phyloP scores from a whole-genome alignment of 164 flowering plant species.

The Vitis vinifera region ASM3070453v1 NC_081822.1:4703001-4703500 shows the following conservation, averaged over 20 bases:
- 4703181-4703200: not conserved
- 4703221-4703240: not conserved
- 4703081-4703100: too few relatives aligned
- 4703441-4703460: slow-evolving; percentile 61
- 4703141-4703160: not conserved
- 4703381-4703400: slow-evolving; percentile 71
- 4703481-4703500: slow-evolving; percentile 71
- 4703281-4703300: not conserved
- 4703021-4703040: too few relatives aligned
- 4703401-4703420: slow-evolving; percentile 29
- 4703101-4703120: too few relatives aligned
- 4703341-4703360: not conserved
- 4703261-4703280: not conserved
- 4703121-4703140: not conserved
- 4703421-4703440: slow-evolving; percentile 16
- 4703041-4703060: too few relatives aligned
- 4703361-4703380: slow-evolving; percentile 55
- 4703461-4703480: slow-evolving; percentile 61
- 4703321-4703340: not conserved
- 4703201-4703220: not conserved
- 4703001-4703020: too few relatives aligned
- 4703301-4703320: not conserved
- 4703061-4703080: too few relatives aligned
- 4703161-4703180: not conserved
- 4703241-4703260: not conserved